These are phyloP conservation scores for Psilocybe sp. DNA, from an alignment of 768 basidiomycete species.

Conservation along the genomic window DNA sequence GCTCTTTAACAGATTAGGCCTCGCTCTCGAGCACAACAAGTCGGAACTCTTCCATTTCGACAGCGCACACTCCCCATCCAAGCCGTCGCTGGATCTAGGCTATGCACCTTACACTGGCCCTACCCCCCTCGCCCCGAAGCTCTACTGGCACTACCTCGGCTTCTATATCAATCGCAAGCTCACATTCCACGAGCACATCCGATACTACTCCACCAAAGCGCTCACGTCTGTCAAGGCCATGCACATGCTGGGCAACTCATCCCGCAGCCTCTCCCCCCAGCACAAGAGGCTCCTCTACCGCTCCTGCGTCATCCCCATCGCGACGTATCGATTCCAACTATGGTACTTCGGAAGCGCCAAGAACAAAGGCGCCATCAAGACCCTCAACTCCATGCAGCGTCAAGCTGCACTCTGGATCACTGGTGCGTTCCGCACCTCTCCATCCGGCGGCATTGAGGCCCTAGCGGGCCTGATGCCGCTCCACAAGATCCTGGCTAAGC, in stretches of 20 bases:
- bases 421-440: not conserved
- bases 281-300: not conserved
- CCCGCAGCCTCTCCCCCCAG: too few species aligned
- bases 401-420: not conserved
- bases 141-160: not conserved
- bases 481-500: not conserved
- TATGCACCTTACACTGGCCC: conserved; percentile 1
- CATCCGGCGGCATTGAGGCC: not conserved
- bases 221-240: too few species aligned
- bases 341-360: not conserved
- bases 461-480: conserved; percentile 4
- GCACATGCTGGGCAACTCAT: too few species aligned
- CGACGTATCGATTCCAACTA: not conserved
- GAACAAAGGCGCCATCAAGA: not conserved
- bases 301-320: not conserved
- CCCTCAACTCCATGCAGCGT: not conserved
- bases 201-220: not conserved
- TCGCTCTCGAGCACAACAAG: conserved; percentile 1
- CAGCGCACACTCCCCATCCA: not conserved
- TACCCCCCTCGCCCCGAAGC: not conserved
- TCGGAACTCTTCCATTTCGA: conserved; percentile 6
- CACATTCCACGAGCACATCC: not conserved
- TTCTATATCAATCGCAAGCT: not conserved
- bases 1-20: not conserved
- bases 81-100: not conserved